These are phyloP conservation scores for Auricularia sp. DNA, from an alignment of 768 basidiomycete species.

Conservation along the genomic window DNA sequence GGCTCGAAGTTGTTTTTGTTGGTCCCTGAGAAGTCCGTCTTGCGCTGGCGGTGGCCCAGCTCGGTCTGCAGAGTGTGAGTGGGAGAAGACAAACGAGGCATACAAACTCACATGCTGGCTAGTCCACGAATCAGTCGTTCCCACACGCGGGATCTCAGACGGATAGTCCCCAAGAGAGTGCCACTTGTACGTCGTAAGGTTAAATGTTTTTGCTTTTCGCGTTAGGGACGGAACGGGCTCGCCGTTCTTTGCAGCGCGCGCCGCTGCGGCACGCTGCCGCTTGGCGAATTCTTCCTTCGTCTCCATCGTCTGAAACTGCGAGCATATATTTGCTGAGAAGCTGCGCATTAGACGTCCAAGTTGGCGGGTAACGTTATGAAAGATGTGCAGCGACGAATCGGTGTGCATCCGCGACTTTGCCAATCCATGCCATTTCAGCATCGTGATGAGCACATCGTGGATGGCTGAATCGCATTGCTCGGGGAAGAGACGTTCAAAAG, in stretches of 20 bases:
- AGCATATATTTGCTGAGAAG: constrained; percentile 16
- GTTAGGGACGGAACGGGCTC: constrained; percentile 5
- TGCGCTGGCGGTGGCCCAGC: not conserved
- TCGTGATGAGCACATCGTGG: constrained; percentile 23
- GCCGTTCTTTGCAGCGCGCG: not conserved
- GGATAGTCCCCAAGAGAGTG: constrained; percentile 27
- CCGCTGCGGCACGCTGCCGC: constrained; percentile 3
- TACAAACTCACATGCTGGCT: not conserved
- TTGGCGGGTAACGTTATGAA: constrained; percentile 13
- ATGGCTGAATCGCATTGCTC: constrained; percentile 16
- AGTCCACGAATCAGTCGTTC: constrained; percentile 21
- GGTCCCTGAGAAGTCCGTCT: not conserved
- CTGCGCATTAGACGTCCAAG: constrained; percentile 13
- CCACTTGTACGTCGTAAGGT: constrained; percentile 22
- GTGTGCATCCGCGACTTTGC: constrained; percentile 8
- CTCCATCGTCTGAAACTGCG: constrained; percentile 18
- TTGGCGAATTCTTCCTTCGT: constrained; percentile 23
- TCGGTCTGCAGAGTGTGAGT: constrained; percentile 3
- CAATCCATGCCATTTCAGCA: constrained; percentile 8
- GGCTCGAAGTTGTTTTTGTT: not conserved
- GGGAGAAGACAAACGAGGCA: not conserved
- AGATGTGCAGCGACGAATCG: constrained; percentile 5
- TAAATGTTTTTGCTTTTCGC: constrained; percentile 16
- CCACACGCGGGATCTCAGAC: constrained; percentile 14
- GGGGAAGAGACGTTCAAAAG: constrained; percentile 29